These are phyloP conservation scores for Boletus rufocinnamomeus DNA, from an alignment of 768 basidiomycete genomes.

Conservation along the genomic window DNA sequence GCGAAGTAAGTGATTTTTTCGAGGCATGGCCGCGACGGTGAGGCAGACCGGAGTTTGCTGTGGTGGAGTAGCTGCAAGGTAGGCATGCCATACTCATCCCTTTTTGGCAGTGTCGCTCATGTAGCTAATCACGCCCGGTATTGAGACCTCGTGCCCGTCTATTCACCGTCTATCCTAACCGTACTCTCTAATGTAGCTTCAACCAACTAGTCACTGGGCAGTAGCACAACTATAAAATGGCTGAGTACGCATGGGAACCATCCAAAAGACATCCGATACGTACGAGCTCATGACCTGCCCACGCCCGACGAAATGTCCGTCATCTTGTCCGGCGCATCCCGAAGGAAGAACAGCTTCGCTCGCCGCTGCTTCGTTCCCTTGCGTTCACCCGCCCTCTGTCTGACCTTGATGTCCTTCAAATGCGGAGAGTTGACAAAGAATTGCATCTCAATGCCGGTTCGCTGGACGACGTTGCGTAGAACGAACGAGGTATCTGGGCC, in stretches of 20 bases:
- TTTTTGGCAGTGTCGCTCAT: slow-evolving; percentile 16
- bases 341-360: slow-evolving; percentile 81
- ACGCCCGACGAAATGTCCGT: slow-evolving; percentile 60
- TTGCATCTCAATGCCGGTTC: slow-evolving; percentile 92
- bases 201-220: background rate
- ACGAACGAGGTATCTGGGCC: slow-evolving; percentile 88
- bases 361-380: slow-evolving; percentile 60
- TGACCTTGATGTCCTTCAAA: slow-evolving; percentile 82
- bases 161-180: slow-evolving; percentile 12
- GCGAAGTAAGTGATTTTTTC: slow-evolving; percentile 57
- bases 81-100: slow-evolving; percentile 10
- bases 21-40: slow-evolving; percentile 42
- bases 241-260: slow-evolving; percentile 5
- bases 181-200: slow-evolving; percentile 5
- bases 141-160: background rate
- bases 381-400: slow-evolving; percentile 55
- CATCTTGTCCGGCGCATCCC: slow-evolving; percentile 87
- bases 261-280: slow-evolving; percentile 5
- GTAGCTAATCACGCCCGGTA: background rate
- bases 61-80: slow-evolving; percentile 17
- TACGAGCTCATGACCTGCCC: slow-evolving; percentile 25
- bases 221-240: slow-evolving; percentile 7
- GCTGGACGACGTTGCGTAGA: slow-evolving; percentile 86
- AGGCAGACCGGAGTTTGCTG: slow-evolving; percentile 15
- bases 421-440: slow-evolving; percentile 86